phyloP scores from a whole-genome alignment of 1,284 basidiomycete genomes.

The Golubevia sp. region DNA sequence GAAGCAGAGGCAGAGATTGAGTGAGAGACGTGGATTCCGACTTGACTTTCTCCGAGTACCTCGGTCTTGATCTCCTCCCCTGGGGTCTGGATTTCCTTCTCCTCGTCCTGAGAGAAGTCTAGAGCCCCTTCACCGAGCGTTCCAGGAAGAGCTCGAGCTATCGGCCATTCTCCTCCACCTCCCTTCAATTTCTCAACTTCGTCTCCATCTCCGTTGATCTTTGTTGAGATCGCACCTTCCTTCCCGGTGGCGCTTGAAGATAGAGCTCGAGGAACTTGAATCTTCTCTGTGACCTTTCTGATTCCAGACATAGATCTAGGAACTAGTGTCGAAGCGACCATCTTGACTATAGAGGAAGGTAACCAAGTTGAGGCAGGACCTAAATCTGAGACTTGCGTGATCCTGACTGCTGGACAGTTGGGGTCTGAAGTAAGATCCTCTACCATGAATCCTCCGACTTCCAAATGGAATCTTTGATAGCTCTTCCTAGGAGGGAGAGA shows the following conservation, averaged over 20 bases:
- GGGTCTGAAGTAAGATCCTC: constrained; percentile 26
- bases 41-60: no score
- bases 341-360: constrained; percentile 37
- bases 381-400: constrained; percentile 46
- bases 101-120: no score
- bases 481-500: constrained; percentile 31
- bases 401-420: constrained; percentile 15
- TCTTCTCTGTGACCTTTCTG: constrained; percentile 31
- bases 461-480: constrained; percentile 37
- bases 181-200: no score
- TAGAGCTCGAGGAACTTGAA: constrained; percentile 23
- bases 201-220: no score
- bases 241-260: background rate
- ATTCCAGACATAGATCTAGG: constrained; percentile 36
- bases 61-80: no score
- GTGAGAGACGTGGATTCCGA: background rate
- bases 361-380: constrained; percentile 47
- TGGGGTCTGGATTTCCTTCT: no score
- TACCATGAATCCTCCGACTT: constrained; percentile 45
- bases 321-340: constrained; percentile 45
- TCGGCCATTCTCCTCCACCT: no score
- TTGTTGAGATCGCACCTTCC: no score
- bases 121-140: no score
- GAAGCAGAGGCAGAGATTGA: background rate
- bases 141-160: no score